A percentile compares a stretch with the other conserved stretches of the same genome.
Evolutionary conservation across 257 asterid genomes (phyloP).

Genomic region (Solanum commersonii): DNA sequence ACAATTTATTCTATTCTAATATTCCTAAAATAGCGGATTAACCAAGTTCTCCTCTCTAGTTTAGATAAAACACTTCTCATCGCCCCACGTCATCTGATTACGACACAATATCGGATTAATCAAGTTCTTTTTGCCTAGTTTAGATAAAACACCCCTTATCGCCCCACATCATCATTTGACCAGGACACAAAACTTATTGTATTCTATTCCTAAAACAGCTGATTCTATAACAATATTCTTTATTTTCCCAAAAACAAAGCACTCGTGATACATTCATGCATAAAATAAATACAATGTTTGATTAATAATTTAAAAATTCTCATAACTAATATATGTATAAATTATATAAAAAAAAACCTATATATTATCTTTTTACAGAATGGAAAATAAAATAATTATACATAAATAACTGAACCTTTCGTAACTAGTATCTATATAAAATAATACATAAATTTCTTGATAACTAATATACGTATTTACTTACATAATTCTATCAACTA

Average conservation of each 20-base stretch:
- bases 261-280: neutral
- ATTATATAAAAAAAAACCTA: too few relatives aligned
- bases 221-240: neutral
- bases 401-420: neutral
- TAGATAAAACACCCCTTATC: neutral
- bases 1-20: too few relatives aligned
- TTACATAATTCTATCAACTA: too few relatives aligned
- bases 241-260: neutral
- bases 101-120: neutral
- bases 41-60: neutral
- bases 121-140: neutral
- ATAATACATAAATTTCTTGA: too few relatives aligned
- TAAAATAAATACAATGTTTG: too few relatives aligned
- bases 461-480: too few relatives aligned
- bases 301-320: too few relatives aligned
- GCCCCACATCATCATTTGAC: neutral
- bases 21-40: neutral
- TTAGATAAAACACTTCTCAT: neutral
- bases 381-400: too few relatives aligned
- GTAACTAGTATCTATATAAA: too few relatives aligned
- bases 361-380: too few relatives aligned
- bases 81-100: neutral
- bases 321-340: neutral
- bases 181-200: neutral
- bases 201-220: neutral